phyloP scores from a whole-genome alignment of 2,329 filamentous ascomycete genomes.

The Fusarium sp. region DNA sequence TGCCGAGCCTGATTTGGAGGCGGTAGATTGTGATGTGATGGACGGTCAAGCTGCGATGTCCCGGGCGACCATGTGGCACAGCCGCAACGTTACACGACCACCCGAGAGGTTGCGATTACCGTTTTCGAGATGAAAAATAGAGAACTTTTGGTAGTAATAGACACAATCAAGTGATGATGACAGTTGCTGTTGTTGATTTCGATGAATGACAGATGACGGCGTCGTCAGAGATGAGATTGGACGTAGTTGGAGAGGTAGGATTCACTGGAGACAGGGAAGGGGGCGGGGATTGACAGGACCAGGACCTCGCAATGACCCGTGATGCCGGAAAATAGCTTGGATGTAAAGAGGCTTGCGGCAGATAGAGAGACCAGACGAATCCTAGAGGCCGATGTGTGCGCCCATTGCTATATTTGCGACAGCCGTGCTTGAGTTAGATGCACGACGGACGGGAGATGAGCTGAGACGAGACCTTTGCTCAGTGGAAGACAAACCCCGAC shows the following conservation, averaged over 20 bases:
- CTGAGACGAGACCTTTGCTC: background rate
- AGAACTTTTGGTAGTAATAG: background rate
- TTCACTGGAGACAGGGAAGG: background rate
- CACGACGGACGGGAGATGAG: background rate
- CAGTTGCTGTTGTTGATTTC: background rate
- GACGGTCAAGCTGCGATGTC: conserved; percentile 9
- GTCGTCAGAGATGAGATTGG: background rate
- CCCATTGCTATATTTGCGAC: conserved; percentile 42
- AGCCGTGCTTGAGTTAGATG: conserved; percentile 13
- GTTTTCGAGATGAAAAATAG: background rate
- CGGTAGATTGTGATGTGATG: conserved; percentile 6
- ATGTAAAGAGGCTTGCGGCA: conserved; percentile 16
- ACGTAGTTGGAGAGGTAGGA: background rate
- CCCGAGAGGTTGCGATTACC: conserved; percentile 9
- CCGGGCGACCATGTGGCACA: conserved; percentile 27
- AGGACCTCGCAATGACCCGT: conserved; percentile 16
- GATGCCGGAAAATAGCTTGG: background rate
- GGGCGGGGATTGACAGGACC: conserved; percentile 20
- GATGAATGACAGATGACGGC: background rate
- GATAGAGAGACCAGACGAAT: conserved; percentile 22
- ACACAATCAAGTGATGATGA: background rate
- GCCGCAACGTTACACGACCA: conserved; percentile 45
- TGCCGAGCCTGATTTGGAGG: conserved; percentile 18
- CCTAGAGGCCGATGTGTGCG: conserved; percentile 6
- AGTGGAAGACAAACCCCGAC: background rate